Percentiles rank a stretch among this genome's conserved stretches.
Evolutionary conservation across 345 rosid genomes (phyloP).

Genomic region (Ceriops decandra): DNA sequence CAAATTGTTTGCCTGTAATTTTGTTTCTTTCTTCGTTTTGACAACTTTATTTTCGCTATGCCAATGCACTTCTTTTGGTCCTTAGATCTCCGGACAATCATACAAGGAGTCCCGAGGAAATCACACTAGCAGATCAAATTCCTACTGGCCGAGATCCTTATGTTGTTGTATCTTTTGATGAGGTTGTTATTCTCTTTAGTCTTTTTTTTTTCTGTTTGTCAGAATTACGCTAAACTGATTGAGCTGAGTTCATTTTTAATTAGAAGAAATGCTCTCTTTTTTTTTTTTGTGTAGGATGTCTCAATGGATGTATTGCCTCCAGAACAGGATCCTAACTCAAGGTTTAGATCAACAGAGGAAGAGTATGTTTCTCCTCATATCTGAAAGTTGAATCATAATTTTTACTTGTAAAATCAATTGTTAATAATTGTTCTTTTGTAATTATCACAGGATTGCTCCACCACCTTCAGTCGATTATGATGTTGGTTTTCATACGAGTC

Average conservation of each 20-base stretch:
- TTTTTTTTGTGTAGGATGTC: conserved; percentile 41
- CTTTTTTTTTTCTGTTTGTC: neutral
- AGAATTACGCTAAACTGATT: neutral
- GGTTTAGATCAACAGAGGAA: conserved; percentile 27
- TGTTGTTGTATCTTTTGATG: conserved; percentile 63
- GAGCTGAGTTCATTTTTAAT: too few species aligned
- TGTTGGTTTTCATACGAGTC: neutral
- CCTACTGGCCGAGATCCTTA: conserved; percentile 57
- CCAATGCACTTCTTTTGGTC: neutral
- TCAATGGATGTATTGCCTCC: conserved; percentile 16
- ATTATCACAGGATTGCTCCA: conserved; percentile 25
- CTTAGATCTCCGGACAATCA: conserved; percentile 52
- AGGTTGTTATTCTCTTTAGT: conserved; percentile 35
- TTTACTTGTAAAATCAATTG: neutral
- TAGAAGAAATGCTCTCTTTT: neutral
- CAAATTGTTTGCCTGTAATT: neutral
- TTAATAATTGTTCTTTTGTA: neutral
- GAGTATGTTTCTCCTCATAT: conserved; percentile 37
- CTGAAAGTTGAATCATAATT: neutral
- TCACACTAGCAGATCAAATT: conserved; percentile 79
- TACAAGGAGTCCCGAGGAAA: conserved; percentile 53
- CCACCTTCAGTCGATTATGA: conserved; percentile 21
- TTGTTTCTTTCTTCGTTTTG: neutral
- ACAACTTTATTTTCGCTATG: neutral
- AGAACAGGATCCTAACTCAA: conserved; percentile 24